These are phyloP conservation scores for Cystoderma amianthinum DNA, from an alignment of 768 basidiomycete genomes.

Conservation along the genomic window DNA sequence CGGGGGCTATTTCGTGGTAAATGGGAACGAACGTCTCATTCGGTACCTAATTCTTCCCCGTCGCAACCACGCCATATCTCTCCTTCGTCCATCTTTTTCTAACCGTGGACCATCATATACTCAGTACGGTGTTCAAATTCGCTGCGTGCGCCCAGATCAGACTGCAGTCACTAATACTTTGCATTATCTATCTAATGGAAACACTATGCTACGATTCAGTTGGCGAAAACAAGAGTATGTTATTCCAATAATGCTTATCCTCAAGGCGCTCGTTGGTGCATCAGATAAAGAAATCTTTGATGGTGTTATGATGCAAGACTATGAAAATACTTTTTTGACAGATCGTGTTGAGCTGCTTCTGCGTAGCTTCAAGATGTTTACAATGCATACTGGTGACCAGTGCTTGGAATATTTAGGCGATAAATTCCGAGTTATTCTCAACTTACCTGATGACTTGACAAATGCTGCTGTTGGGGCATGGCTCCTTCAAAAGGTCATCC, in stretches of 20 bases:
- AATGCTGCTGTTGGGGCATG: slow-evolving; percentile 76
- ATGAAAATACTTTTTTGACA: slow-evolving; percentile 93
- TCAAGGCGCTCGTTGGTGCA: slow-evolving; percentile 88
- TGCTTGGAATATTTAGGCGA: slow-evolving; percentile 94
- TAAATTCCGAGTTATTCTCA: slow-evolving; percentile 91
- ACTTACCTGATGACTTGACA: slow-evolving; percentile 89
- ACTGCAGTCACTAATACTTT: slow-evolving; percentile 90
- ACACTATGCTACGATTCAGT: slow-evolving; percentile 92
- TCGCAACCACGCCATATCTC: slow-evolving; percentile 90
- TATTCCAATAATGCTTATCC: slow-evolving; percentile 92
- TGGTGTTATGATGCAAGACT: slow-evolving; percentile 93
- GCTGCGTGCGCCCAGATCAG: slow-evolving; percentile 91
- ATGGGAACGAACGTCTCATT: slow-evolving; percentile 98
- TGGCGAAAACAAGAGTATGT: slow-evolving; percentile 99
- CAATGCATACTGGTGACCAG: slow-evolving; percentile 79
- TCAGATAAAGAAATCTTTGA: slow-evolving; percentile 97
- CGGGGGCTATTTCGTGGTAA: slow-evolving; percentile 97
- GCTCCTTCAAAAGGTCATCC: slow-evolving; percentile 77
- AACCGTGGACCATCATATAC: slow-evolving; percentile 96
- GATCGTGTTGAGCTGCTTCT: slow-evolving; percentile 93
- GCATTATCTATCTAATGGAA: slow-evolving; percentile 96
- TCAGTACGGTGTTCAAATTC: slow-evolving; percentile 89
- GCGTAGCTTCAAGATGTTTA: slow-evolving; percentile 92
- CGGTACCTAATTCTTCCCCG: slow-evolving; percentile 96
- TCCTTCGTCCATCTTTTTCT: slow-evolving; percentile 84